Evolutionary conservation across 441 rosid genomes (phyloP).

Genomic region (Mallotus repandus): DNA sequence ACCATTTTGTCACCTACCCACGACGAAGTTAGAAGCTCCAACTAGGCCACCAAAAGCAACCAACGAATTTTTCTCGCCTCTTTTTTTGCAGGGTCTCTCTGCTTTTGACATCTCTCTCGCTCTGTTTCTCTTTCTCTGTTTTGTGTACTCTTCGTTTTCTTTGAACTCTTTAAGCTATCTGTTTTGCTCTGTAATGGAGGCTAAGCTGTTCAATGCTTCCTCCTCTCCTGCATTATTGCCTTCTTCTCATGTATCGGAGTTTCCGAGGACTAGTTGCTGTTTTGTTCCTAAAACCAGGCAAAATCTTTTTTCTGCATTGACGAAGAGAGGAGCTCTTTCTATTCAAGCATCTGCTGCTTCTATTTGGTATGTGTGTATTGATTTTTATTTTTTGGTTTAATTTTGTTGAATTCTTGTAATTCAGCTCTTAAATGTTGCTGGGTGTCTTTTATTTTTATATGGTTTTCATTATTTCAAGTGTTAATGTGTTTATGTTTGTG

Average conservation of each 20-base stretch:
- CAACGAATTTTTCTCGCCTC: not conserved
- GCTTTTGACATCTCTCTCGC: not conserved
- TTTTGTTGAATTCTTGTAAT: not conserved
- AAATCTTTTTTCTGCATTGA: constrained; percentile 15
- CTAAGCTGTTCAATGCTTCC: constrained; percentile 41
- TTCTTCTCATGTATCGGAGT: constrained; percentile 11
- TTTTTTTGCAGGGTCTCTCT: not conserved
- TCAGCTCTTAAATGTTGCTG: constrained; percentile 13
- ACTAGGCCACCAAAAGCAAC: no score
- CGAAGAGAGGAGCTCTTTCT: constrained; percentile 34
- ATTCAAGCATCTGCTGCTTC: constrained; percentile 41
- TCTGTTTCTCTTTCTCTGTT: not conserved
- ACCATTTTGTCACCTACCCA: no score
- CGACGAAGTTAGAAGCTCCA: no score
- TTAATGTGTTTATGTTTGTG: not conserved
- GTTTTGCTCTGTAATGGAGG: constrained; percentile 44
- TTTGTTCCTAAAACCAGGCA: constrained; percentile 21
- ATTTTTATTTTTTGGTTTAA: constrained; percentile 3
- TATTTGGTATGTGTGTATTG: constrained; percentile 39
- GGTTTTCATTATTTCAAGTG: not conserved
- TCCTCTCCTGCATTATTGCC: constrained; percentile 31
- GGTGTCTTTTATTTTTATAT: not conserved
- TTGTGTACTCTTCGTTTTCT: not conserved
- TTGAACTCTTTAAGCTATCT: not conserved
- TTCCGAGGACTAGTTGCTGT: constrained; percentile 23